These are phyloP conservation scores for Phanerochaete sordida DNA, from an alignment of 768 basidiomycete species.

Conservation along the genomic window DNA sequence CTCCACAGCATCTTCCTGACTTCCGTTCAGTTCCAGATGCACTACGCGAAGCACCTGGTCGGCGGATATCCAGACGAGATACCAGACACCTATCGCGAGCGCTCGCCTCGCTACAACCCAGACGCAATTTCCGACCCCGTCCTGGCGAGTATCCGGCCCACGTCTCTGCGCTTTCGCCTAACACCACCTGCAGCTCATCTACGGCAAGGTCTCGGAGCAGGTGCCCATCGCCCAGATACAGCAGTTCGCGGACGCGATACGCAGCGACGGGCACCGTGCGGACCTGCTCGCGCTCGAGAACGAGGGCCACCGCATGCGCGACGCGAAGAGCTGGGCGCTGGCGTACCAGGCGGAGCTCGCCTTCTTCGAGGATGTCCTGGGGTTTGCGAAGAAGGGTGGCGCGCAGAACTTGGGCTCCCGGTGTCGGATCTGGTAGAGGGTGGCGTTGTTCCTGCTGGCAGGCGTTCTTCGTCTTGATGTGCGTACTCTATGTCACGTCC, in stretches of 20 bases:
- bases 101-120: not conserved
- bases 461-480: too few relatives aligned
- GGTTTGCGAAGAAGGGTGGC: not conserved
- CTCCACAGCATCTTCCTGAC: not conserved
- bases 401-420: too few relatives aligned
- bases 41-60: not conserved
- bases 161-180: not conserved
- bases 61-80: not conserved
- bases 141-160: not conserved
- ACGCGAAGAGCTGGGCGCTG: not conserved
- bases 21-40: not conserved
- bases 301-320: not conserved
- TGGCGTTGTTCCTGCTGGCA: too few relatives aligned
- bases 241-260: not conserved
- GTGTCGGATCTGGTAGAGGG: too few relatives aligned
- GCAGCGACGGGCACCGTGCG: not conserved
- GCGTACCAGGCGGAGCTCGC: not conserved
- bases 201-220: not conserved
- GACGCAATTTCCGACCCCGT: not conserved
- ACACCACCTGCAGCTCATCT: not conserved
- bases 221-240: not conserved
- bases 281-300: not conserved
- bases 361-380: not conserved
- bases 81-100: not conserved
- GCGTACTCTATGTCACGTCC: too few relatives aligned